Conservation (phyloP, 148 eudicot species). For the Rhododendron kiyosumense region DNA sequence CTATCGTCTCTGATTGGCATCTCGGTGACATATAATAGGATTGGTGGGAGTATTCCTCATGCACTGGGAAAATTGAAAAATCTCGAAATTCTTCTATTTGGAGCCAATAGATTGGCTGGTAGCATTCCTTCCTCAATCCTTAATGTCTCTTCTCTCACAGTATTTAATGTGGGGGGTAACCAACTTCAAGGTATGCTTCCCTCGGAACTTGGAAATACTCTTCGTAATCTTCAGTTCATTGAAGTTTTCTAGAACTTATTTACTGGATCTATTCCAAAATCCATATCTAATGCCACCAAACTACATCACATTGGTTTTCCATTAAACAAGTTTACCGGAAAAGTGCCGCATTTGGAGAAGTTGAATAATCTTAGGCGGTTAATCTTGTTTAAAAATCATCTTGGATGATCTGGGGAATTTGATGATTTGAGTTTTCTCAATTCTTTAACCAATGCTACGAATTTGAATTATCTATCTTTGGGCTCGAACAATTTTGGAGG, state of each 20-base stretch:
- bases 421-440: too few relatives aligned
- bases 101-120: background rate
- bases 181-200: background rate
- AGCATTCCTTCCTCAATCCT: background rate
- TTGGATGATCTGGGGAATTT: too few relatives aligned
- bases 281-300: background rate
- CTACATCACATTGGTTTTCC: background rate
- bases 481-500: too few relatives aligned
- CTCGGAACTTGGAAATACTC: background rate
- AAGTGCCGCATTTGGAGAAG: background rate
- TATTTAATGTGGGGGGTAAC: background rate
- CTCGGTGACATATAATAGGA: fast-evolving
- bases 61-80: too few relatives aligned
- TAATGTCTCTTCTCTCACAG: background rate
- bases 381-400: too few relatives aligned
- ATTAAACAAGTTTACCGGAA: background rate
- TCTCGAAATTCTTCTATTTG: fast-evolving
- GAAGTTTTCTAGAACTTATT: background rate
- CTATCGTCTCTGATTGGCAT: too few relatives aligned
- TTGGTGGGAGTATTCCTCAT: background rate
- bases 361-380: too few relatives aligned
- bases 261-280: background rate
- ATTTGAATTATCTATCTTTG: too few relatives aligned
- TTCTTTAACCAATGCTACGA: too few relatives aligned
- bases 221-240: background rate